phyloP scores from a whole-genome alignment of 148 eudicot species.

The Rhododendron ferrugineum region DNA sequence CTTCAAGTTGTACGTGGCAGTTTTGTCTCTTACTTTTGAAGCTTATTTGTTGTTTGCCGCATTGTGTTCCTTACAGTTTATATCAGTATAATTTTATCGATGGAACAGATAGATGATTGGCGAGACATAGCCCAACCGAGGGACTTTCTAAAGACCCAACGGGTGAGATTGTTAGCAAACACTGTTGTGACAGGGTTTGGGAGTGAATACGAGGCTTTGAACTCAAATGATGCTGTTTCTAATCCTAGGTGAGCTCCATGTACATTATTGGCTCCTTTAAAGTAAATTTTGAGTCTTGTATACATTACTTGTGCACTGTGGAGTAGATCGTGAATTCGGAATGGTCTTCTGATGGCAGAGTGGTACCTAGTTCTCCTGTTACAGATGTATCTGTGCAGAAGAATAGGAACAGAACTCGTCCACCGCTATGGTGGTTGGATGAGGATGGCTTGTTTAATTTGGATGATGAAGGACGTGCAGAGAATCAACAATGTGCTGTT shows the following conservation, averaged over 20 bases:
- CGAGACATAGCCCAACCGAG: constrained; percentile 81
- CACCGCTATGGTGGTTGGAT: constrained; percentile 83
- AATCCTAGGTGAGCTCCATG: constrained; percentile 42
- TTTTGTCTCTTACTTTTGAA: neutral
- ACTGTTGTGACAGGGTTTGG: constrained; percentile 84
- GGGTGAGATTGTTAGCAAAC: constrained; percentile 69
- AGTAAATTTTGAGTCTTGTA: neutral
- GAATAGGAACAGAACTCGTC: constrained; percentile 31
- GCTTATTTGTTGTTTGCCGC: neutral
- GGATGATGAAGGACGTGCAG: constrained; percentile 87
- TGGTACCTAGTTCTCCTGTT: constrained; percentile 44
- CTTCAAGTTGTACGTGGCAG: constrained; percentile 81
- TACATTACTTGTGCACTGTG: neutral
- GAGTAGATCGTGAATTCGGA: constrained; percentile 11
- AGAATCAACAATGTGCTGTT: constrained; percentile 91
- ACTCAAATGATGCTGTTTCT: constrained; percentile 33
- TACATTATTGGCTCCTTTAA: neutral
- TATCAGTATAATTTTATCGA: neutral
- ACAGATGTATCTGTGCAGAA: constrained; percentile 54
- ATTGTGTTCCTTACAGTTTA: neutral
- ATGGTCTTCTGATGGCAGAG: constrained; percentile 32
- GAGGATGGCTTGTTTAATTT: constrained; percentile 92
- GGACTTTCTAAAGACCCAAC: constrained; percentile 58
- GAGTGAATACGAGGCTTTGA: constrained; percentile 56
- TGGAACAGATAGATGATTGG: constrained; percentile 91